Evolutionary conservation across 805 yeast genomes (phyloP).

Genomic region (Saccharomycopsis sp.): DNA sequence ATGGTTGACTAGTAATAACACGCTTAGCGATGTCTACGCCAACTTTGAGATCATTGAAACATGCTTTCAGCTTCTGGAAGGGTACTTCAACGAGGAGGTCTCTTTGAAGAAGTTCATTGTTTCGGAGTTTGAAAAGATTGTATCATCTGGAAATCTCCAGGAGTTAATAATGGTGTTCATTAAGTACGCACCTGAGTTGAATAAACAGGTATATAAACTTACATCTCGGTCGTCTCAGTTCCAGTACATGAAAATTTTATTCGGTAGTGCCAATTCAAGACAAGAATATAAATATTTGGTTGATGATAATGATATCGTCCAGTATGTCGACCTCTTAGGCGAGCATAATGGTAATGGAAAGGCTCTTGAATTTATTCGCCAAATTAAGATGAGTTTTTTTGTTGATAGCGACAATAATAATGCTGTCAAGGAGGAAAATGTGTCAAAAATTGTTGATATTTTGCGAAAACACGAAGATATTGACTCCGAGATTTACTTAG

Average conservation of each 20-base stretch:
- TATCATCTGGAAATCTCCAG: conserved; percentile 1
- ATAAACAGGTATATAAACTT: conserved; percentile 8
- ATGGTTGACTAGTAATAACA: conserved; percentile 34
- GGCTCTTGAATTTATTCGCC: conserved; percentile 1
- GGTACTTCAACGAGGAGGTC: background rate
- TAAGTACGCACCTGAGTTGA: conserved; percentile 1
- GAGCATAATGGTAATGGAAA: conserved; percentile 1
- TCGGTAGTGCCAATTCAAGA: background rate
- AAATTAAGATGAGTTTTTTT: background rate
- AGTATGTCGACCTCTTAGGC: conserved; percentile 3
- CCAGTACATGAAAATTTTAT: conserved; percentile 31
- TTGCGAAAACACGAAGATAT: conserved; percentile 6
- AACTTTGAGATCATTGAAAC: conserved; percentile 27
- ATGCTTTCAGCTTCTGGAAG: conserved; percentile 20
- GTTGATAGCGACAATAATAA: background rate
- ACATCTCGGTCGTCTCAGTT: conserved; percentile 21
- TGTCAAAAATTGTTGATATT: background rate
- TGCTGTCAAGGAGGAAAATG: background rate
- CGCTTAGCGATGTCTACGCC: conserved; percentile 28
- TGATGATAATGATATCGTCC: conserved; percentile 5
- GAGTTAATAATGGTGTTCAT: conserved; percentile 11
- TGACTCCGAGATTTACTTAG: conserved; percentile 14
- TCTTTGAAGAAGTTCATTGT: conserved; percentile 4
- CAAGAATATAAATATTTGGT: background rate
- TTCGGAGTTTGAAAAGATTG: conserved; percentile 6